Evolutionary conservation across 176 grass and related monocot genomes (phyloP).

Genomic region (Carex kokanica): DNA sequence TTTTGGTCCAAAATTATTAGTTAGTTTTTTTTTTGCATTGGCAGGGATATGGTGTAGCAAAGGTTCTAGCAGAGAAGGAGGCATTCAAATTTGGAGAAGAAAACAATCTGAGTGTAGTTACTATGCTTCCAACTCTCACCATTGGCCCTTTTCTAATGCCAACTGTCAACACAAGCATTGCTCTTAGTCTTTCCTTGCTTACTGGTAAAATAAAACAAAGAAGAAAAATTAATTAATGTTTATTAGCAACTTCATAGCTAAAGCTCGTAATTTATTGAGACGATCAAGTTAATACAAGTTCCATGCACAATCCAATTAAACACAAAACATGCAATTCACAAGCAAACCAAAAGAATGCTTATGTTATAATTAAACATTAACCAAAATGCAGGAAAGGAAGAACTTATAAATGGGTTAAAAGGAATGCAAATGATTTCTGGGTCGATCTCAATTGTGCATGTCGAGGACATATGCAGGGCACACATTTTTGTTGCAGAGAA

Average conservation of each 20-base stretch:
- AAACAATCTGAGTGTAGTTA: slow-evolving; percentile 53
- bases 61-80: slow-evolving; percentile 53
- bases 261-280: background rate
- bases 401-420: slow-evolving; percentile 28
- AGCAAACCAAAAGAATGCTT: background rate
- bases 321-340: background rate
- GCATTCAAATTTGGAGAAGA: slow-evolving; percentile 44
- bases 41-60: slow-evolving; percentile 60
- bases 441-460: slow-evolving; percentile 33
- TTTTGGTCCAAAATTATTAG: background rate
- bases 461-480: slow-evolving; percentile 59
- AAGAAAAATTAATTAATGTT: background rate
- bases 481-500: slow-evolving; percentile 58
- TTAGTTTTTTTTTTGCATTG: background rate
- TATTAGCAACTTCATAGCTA: background rate
- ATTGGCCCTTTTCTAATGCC: slow-evolving; percentile 30
- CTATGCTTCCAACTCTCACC: slow-evolving; percentile 32
- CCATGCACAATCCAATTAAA: background rate
- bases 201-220: slow-evolving; percentile 34
- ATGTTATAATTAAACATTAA: slow-evolving; percentile 10
- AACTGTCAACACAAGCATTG: slow-evolving; percentile 9
- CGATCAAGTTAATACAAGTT: background rate
- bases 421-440: slow-evolving; percentile 42
- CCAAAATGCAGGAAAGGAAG: slow-evolving; percentile 33
- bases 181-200: slow-evolving; percentile 37